Percentiles rank a stretch among this genome's conserved stretches.
Evolutionary conservation across 1,139 yeast genomes (phyloP).

Genomic region (Debaryomyces nepalensis): DNA sequence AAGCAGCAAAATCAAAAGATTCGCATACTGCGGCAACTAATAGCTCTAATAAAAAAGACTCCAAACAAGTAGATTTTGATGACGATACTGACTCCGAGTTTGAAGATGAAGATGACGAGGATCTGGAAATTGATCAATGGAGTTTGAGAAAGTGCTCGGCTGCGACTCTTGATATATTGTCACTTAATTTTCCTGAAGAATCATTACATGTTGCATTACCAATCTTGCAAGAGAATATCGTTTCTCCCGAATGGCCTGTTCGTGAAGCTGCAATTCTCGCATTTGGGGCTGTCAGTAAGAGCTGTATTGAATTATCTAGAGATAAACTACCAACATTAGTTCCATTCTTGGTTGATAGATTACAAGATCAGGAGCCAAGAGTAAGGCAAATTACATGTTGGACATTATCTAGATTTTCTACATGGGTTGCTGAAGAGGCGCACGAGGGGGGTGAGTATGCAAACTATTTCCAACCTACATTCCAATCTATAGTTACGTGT

Average conservation of each 20-base stretch:
- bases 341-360: constrained; percentile 81
- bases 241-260: constrained; percentile 78
- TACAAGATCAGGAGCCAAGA: constrained; percentile 77
- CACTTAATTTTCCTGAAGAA: constrained; percentile 67
- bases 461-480: constrained; percentile 73
- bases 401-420: constrained; percentile 85
- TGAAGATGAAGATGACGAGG: constrained; percentile 70
- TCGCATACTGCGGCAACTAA: constrained; percentile 51
- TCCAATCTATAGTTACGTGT: constrained; percentile 74
- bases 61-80: constrained; percentile 32
- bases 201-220: constrained; percentile 77
- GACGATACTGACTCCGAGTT: constrained; percentile 55
- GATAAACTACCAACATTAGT: constrained; percentile 79
- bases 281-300: constrained; percentile 92
- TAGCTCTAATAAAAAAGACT: constrained; percentile 16
- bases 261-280: constrained; percentile 94
- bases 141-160: constrained; percentile 92
- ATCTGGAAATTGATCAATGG: constrained; percentile 75
- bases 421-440: constrained; percentile 79
- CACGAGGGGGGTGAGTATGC: constrained; percentile 64
- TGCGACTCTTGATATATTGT: constrained; percentile 83
- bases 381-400: constrained; percentile 94
- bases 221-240: constrained; percentile 69
- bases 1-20: constrained; percentile 68
- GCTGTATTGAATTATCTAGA: constrained; percentile 74